These are phyloP conservation scores for Jacaranda mimosifolia DNA, from an alignment of 257 asterid species.

Conservation along the genomic window DNA sequence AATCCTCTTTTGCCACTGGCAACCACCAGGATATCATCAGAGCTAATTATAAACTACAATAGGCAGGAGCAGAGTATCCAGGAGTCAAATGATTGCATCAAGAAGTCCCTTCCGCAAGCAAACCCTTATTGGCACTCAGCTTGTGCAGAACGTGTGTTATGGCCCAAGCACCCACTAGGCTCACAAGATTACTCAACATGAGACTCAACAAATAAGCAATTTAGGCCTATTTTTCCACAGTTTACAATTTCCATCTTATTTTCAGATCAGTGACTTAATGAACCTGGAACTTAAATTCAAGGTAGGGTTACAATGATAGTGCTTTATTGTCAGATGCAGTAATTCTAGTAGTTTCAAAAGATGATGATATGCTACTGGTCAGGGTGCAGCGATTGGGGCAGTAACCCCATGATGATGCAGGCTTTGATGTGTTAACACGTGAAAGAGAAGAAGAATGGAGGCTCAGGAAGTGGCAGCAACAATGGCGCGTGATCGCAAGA, in stretches of 20 bases:
- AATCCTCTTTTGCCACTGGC: too few relatives aligned
- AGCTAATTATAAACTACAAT: neutral
- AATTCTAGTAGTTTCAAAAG: neutral
- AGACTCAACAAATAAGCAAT: neutral
- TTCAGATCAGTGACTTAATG: neutral
- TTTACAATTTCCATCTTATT: neutral
- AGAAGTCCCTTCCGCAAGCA: neutral
- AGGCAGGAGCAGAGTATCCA: neutral
- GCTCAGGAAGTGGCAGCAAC: neutral
- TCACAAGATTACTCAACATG: neutral
- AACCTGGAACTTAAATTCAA: neutral
- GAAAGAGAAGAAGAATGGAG: neutral
- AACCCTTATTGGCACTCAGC: neutral
- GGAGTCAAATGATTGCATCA: neutral
- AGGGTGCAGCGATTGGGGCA: neutral
- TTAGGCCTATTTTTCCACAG: neutral
- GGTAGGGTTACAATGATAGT: neutral
- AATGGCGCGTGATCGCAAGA: neutral
- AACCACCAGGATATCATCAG: neutral
- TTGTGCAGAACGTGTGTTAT: neutral
- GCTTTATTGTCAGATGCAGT: neutral
- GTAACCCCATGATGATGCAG: neutral
- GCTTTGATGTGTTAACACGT: neutral
- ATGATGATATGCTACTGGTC: neutral
- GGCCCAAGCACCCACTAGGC: conserved; percentile 1